These are phyloP conservation scores for Sporothrix phasma DNA, from an alignment of 2,329 filamentous ascomycete species.

Conservation along the genomic window DNA sequence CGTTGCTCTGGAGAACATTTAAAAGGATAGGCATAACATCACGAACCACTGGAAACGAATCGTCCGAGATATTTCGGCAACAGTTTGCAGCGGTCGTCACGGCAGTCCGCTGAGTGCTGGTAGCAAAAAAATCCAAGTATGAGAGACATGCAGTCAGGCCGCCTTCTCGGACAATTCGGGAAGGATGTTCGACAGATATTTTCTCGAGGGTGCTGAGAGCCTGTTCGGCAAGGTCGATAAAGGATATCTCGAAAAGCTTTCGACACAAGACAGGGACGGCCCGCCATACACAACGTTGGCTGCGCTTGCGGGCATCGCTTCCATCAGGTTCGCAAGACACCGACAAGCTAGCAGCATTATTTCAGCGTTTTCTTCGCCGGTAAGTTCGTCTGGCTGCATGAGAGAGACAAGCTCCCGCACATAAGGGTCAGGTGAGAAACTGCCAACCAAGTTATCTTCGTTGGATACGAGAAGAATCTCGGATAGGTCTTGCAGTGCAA, in stretches of 20 bases:
- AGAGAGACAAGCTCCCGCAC: slow-evolving; percentile 87
- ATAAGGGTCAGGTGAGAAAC: slow-evolving; percentile 88
- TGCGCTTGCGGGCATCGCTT: slow-evolving; percentile 83
- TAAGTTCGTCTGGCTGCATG: slow-evolving; percentile 82
- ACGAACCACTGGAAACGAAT: slow-evolving; percentile 81
- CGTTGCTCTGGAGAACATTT: slow-evolving; percentile 80
- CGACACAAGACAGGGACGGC: slow-evolving; percentile 91
- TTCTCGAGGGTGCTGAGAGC: slow-evolving; percentile 94
- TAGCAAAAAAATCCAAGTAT: slow-evolving; percentile 95
- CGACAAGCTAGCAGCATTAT: slow-evolving; percentile 95
- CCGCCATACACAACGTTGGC: slow-evolving; percentile 96
- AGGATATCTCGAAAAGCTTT: slow-evolving; percentile 90
- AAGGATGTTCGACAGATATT: slow-evolving; percentile 91
- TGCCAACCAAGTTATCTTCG: slow-evolving; percentile 89
- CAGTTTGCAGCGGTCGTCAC: slow-evolving; percentile 97
- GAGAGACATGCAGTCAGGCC: slow-evolving; percentile 91
- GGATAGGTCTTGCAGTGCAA: slow-evolving; percentile 85
- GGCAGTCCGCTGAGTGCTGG: slow-evolving; percentile 89
- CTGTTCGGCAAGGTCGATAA: slow-evolving; percentile 95
- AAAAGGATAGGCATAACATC: slow-evolving; percentile 96
- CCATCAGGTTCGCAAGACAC: slow-evolving; percentile 95
- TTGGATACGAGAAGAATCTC: slow-evolving; percentile 91
- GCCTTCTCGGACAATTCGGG: slow-evolving; percentile 89
- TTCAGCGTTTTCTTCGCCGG: slow-evolving; percentile 81
- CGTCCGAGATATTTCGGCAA: slow-evolving; percentile 90